A percentile compares a stretch with the other conserved stretches of the same genome.
phyloP scores from a whole-genome alignment of 2,329 filamentous ascomycete genomes.

The Nectriaceae sp. region DNA sequence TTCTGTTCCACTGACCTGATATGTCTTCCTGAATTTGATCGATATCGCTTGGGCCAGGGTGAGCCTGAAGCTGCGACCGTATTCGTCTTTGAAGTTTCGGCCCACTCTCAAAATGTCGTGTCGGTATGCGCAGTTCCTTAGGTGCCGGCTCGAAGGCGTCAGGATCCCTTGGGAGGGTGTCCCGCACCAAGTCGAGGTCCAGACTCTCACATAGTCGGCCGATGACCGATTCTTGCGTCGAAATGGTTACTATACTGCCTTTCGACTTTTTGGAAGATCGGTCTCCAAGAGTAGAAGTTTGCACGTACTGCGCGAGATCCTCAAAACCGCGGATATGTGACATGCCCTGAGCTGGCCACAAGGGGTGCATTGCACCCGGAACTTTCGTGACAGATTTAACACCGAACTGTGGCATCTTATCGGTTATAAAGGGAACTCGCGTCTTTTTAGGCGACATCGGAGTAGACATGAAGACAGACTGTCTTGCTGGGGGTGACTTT shows the following conservation, averaged over 20 bases:
- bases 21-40: constrained; percentile 40
- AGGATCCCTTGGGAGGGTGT: constrained; percentile 31
- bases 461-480: constrained; percentile 53
- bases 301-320: not conserved
- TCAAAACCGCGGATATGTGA: constrained; percentile 60
- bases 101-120: constrained; percentile 60
- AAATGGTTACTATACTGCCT: constrained; percentile 44
- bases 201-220: constrained; percentile 27
- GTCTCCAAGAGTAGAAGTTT: not conserved
- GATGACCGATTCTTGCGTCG: constrained; percentile 46
- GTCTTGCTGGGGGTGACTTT: constrained; percentile 32
- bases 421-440: constrained; percentile 32
- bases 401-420: constrained; percentile 45
- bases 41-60: constrained; percentile 6
- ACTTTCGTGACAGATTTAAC: constrained; percentile 54
- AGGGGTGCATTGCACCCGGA: constrained; percentile 65
- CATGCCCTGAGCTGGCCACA: constrained; percentile 71
- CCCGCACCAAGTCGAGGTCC: constrained; percentile 28
- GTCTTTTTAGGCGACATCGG: constrained; percentile 52
- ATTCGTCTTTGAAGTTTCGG: constrained; percentile 53
- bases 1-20: constrained; percentile 13
- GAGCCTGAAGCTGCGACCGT: constrained; percentile 44
- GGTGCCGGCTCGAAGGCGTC: constrained; percentile 48
- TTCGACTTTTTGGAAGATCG: constrained; percentile 49
- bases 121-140: constrained; percentile 54